phyloP scores from a whole-genome alignment of 371 early-diverging fungal genomes.

The Rhizopus delemar region DNA sequence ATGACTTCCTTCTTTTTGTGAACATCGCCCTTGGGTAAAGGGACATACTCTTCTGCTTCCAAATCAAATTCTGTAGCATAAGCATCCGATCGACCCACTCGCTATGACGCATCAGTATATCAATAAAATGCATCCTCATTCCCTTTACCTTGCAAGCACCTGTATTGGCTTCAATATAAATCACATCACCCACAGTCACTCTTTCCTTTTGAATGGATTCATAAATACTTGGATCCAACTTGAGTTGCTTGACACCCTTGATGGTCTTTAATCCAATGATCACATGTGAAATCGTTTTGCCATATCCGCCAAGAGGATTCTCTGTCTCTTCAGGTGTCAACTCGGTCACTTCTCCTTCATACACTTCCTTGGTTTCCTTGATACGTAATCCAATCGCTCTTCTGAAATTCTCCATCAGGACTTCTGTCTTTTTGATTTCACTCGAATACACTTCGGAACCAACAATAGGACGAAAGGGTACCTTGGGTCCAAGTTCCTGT shows the following conservation, averaged over 20 bases:
- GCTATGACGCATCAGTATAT: constrained; percentile 38
- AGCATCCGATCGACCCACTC: constrained; percentile 95
- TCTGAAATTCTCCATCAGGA: constrained; percentile 98
- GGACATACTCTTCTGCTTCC: constrained; percentile 96
- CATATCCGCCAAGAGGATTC: constrained; percentile 90
- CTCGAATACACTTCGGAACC: constrained; percentile 97
- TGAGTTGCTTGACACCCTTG: constrained; percentile 98
- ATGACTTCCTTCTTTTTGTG: constrained; percentile 97
- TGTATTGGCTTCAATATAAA: constrained; percentile 97
- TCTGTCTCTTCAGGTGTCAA: constrained; percentile 94
- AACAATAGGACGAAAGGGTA: constrained; percentile 98
- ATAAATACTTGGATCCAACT: constrained; percentile 96
- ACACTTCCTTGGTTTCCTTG: constrained; percentile 98
- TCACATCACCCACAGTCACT: constrained; percentile 96
- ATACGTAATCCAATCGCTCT: constrained; percentile 96
- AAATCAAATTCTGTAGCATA: constrained; percentile 96
- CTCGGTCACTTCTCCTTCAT: constrained; percentile 99
- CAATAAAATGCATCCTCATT: not conserved
- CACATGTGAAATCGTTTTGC: constrained; percentile 94
- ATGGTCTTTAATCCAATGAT: constrained; percentile 96
- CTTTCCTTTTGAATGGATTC: constrained; percentile 96
- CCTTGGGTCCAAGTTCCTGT: constrained; percentile 94
- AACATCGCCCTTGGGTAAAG: constrained; percentile 98
- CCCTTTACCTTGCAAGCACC: constrained; percentile 89
- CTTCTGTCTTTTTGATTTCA: constrained; percentile 98